Base-by-base conservation (phyloP, 2,329 filamentous ascomycete species). In the Sodiomyces alkalinus region DNA sequence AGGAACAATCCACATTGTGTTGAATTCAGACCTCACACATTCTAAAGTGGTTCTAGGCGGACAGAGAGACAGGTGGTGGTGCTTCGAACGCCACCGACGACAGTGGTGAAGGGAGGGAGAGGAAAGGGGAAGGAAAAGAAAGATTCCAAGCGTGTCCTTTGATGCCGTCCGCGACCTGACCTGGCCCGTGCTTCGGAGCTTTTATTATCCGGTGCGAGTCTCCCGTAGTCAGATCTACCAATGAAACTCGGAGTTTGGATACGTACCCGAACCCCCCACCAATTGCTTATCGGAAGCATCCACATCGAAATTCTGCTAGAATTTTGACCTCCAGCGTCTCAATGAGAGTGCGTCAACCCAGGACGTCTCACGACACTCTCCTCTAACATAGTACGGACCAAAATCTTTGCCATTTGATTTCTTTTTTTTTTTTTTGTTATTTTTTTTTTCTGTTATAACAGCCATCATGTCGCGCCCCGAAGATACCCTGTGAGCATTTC, bases 381-480 rank as follows among this genome's bases (percentile, higher is more conserved):
- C n/a, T n/a, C n/a, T n/a, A n/a, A n/a, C n/a, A n/a, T n/a, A n/a
- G n/a, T n/a, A n/a, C n/a, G n/a, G n/a, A n/a, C n/a, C n/a, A n/a
- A n/a, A n/a, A n/a, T n/a, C n/a, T n/a, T n/a, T n/a, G n/a, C n/a
- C n/a, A n/a, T n/a, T n/a, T n/a, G n/a, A n/a, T n/a, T n/a, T n/a
- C n/a, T n/a, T n/a, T n/a, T n/a, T n/a, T n/a, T n/a, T n/a, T n/a
- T n/a, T n/a, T n/a, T n/a, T n/a, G n/a, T n/a, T n/a, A n/a, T n/a
- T n/a, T n/a, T n/a, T n/a, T n/a, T n/a, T n/a, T n/a, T n/a, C n/a
- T n/a, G n/a, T n/a, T n/a, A n/a, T n/a, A n/a, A n/a, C 15, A 20
- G 29, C 31, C 59, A 77, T 26, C 48, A 96, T 98, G 90, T 96
- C 90, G 48, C 83, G 90, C 43, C 90, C 90, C 39, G 90, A 98